Conservation (phyloP, 176 grass and related monocot species). For the Oryza meyeriana region DNA sequence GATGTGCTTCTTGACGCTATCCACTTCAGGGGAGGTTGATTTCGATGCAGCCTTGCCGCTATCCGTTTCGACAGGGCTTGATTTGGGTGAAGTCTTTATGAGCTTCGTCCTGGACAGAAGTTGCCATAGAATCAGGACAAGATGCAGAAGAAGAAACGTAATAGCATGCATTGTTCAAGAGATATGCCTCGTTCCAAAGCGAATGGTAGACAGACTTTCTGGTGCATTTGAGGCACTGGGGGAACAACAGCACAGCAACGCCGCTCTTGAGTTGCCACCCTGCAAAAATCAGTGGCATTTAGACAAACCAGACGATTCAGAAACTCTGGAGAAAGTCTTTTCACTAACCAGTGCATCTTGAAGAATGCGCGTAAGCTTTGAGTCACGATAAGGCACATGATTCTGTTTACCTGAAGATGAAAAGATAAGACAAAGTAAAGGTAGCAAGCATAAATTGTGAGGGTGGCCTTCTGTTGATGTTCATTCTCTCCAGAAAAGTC, state of each 20-base stretch:
- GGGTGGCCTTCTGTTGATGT: neutral
- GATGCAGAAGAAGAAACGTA: neutral
- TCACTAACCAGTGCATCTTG: conserved; percentile 85
- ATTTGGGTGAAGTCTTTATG: conserved; percentile 53
- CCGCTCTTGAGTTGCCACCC: conserved; percentile 87
- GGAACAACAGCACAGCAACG: conserved; percentile 89
- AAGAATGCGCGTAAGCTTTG: conserved; percentile 90
- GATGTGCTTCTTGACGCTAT: conserved; percentile 33
- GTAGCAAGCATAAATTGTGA: neutral
- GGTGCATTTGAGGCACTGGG: conserved; percentile 67
- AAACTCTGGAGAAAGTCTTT: conserved; percentile 3
- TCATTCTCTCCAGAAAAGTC: neutral
- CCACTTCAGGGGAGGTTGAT: conserved; percentile 22
- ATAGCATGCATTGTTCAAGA: neutral
- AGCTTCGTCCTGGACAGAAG: conserved; percentile 59
- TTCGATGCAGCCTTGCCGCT: conserved; percentile 27
- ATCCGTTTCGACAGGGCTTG: conserved; percentile 23
- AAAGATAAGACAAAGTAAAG: conserved; percentile 22
- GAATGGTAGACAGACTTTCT: conserved; percentile 80
- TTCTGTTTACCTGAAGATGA: conserved; percentile 65
- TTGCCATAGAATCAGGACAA: neutral
- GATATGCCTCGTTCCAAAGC: conserved; percentile 81
- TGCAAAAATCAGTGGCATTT: conserved; percentile 29
- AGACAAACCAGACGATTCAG: neutral
- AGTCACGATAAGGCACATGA: conserved; percentile 85